Base-by-base conservation (phyloP, 768 basidiomycete genomes). In the Lactifluus pinguis region DNA sequence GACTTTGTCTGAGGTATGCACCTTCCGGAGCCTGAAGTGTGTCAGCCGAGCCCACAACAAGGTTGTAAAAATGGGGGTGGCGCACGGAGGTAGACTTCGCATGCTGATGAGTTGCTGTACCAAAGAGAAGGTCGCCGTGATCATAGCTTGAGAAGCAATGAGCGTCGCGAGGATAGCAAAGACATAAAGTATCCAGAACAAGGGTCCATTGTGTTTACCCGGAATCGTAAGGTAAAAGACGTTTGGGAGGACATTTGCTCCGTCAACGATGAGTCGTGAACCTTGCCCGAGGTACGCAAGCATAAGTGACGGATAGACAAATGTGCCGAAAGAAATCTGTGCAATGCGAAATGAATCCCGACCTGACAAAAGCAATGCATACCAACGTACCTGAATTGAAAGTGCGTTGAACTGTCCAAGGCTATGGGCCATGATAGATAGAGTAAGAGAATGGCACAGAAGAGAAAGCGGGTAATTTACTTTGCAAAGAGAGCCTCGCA, bases 211-310 rank as follows among this genome's bases (percentile, higher is more conserved):
- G 4, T 60, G 58, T 0, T 74, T 70, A 0, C 85, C 86, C 0
- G 86, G 86, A 49, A 89, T 87, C 2, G 82, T 76, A 0, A 73
- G 72, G 72, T 86, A 87, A 69, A 89, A 87, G 2, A 86, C 71
- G 63, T 84, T 83, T 0, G 65, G 13, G 4, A 87, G 66, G 19
- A 85, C 78, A 0, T 48, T 64, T 29, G 77, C 76, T 5, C 81
- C 80, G 58, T 83, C 76, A 3, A 65, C 57, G 60, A 87, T 80
- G 41, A 89, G 71, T 2, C 79, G 75, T 11, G 86, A 82, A 14
- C 86, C 86, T 71, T 89, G 86, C 1, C 86, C 87, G 17, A 89
- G 80, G 67, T 89, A 89, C 6, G 83, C 81, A 0, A 89, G 74
- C 1, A 84, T 61, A 41, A 89, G 73, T 15, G 78, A 77, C 0